Evolutionary conservation across 2,329 filamentous ascomycete genomes (phyloP), one percentile per base, ranked within the genome.

Genomic region (Fonsecaea nubica): DNA sequence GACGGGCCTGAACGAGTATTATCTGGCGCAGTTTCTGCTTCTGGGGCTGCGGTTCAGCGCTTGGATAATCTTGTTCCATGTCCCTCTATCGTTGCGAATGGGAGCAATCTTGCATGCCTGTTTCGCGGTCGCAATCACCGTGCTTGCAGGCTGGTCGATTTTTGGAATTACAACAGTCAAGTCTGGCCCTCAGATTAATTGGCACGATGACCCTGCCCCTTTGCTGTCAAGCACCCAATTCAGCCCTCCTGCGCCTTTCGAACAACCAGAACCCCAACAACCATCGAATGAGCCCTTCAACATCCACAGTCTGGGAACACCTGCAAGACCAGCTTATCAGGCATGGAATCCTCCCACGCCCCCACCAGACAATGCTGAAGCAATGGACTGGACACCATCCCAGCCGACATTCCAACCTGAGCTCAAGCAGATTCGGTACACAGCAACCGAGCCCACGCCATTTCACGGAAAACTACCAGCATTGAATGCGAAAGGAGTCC

Each of bases 311-410:
- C 64, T 74, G 54, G 66, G 72, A 21, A 68, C 69, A 13, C 65
- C 70, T 36, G 63, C 70, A 30, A 65, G 72, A 58, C 68, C 70
- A n/a, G 64, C 74, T 38, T 74, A 78, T 58, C 74, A 74, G 55
- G 73, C 77, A 21, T 79, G 79, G 21, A 78, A 77, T 58, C 78
- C 78, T 13, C 76, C 77, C 4, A 79, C 80, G 58, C 70, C 68
- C 36, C 71, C 72, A 12, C 66, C 71, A 32, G 73, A 75, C 40
- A 69, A 71, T 25, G 73, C 71, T 18, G 80, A 82, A 66, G 76
- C 76, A 50, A 84, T 84, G 82, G 82, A 84, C 66, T 84, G 82
- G 82, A 80, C 80, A 38, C 82, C 82, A n/a, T 80, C 81, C 40
- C 76, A 79, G 48, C 65, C 58, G 13, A 40, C 38, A 7, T 72